These are phyloP conservation scores for Diphasiastrum complanatum DNA, from an alignment of 83 land plant genomes.

Conservation along the genomic window DNA sequence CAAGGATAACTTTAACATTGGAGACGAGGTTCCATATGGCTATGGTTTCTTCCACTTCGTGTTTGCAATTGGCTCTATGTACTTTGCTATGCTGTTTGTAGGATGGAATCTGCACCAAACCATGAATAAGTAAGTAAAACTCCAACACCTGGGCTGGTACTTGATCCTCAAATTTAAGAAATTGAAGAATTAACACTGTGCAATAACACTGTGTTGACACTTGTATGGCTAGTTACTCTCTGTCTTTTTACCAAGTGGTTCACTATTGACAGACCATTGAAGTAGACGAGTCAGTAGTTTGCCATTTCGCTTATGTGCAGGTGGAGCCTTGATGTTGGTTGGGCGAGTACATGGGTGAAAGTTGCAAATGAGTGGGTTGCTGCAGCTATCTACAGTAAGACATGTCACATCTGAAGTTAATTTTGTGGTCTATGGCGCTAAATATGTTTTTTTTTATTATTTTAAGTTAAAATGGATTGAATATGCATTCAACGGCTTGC, in stretches of 20 bases:
- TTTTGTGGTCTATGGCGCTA: too few species aligned
- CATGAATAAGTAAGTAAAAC: slow-evolving; percentile 32
- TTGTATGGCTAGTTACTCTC: neutral
- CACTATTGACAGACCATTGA: too few species aligned
- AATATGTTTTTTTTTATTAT: too few species aligned
- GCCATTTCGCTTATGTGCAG: slow-evolving; percentile 1
- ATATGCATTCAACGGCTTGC: too few species aligned
- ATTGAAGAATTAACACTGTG: neutral
- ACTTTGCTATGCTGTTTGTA: slow-evolving; percentile 43
- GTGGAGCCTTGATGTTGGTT: slow-evolving; percentile 48
- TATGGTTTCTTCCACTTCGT: slow-evolving; percentile 51
- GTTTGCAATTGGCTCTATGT: slow-evolving; percentile 43
- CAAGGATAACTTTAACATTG: slow-evolving; percentile 17
- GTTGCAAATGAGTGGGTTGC: slow-evolving; percentile 46
- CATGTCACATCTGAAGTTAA: too few species aligned
- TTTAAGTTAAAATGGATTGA: too few species aligned
- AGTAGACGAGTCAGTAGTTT: neutral
- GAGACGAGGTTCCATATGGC: slow-evolving; percentile 37
- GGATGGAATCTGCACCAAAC: slow-evolving; percentile 48
- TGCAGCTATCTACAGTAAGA: slow-evolving; percentile 38
- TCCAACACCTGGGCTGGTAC: neutral
- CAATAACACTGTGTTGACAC: neutral
- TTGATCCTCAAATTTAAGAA: neutral
- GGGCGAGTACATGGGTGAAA: slow-evolving; percentile 48
- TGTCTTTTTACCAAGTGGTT: neutral